Conservation (phyloP, 495 filamentous ascomycete genomes). For the Tuber indicum region DNA sequence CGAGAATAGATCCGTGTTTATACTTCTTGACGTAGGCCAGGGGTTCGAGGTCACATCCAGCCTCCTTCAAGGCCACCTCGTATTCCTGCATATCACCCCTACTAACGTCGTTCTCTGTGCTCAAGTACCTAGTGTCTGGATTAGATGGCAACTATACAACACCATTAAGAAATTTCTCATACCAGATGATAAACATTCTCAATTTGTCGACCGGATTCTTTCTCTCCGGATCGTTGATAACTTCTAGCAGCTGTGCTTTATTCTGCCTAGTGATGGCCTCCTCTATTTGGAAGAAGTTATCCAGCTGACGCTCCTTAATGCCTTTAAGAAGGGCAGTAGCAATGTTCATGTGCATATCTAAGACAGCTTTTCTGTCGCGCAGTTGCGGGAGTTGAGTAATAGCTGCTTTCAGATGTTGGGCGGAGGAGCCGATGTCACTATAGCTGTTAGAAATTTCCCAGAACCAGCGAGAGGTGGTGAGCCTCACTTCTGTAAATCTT, state of each 20-base stretch:
- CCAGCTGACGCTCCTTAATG: conserved; percentile 88
- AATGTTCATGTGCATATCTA: conserved; percentile 99
- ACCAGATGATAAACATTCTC: conserved; percentile 94
- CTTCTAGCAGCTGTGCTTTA: conserved; percentile 80
- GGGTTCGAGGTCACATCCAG: conserved; percentile 65
- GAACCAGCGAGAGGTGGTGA: conserved; percentile 1
- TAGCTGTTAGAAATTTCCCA: neutral
- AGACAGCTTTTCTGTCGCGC: conserved; percentile 77
- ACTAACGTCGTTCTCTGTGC: conserved; percentile 81
- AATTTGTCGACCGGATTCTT: conserved; percentile 82
- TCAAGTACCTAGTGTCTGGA: conserved; percentile 50
- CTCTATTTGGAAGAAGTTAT: conserved; percentile 94
- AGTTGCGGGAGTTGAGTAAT: conserved; percentile 90
- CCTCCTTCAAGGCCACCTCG: conserved; percentile 71
- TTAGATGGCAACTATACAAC: conserved; percentile 4
- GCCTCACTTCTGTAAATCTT: conserved; percentile 69
- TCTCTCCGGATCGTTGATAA: conserved; percentile 73
- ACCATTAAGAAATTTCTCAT: conserved; percentile 36
- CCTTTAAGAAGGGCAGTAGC: conserved; percentile 77
- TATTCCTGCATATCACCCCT: conserved; percentile 78
- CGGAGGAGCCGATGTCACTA: conserved; percentile 70
- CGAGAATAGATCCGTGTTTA: conserved; percentile 36
- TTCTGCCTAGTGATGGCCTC: conserved; percentile 89
- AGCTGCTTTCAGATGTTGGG: conserved; percentile 90
- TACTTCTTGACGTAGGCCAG: conserved; percentile 79